Percentiles rank a stretch among this genome's conserved stretches.
phyloP scores from a whole-genome alignment of 73 alveolate species.

The Tetrahymena malaccensis region DNA sequence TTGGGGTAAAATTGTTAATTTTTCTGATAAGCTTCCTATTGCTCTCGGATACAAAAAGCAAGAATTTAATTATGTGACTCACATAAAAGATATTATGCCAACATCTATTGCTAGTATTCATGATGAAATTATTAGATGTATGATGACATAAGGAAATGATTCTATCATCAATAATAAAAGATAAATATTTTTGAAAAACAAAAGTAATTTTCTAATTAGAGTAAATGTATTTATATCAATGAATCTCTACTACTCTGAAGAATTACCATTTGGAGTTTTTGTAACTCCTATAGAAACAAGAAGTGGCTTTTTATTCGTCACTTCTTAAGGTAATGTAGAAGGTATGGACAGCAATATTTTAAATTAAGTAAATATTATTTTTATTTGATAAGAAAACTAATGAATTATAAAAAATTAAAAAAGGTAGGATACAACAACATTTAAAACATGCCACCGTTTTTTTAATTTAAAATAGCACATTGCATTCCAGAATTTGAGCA shows the following conservation, averaged over 20 bases:
- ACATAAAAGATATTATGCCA: background rate
- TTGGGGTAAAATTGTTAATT: background rate
- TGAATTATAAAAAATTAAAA: background rate
- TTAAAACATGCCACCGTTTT: background rate
- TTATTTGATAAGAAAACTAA: too few species aligned
- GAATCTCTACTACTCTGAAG: background rate
- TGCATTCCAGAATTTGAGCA: background rate
- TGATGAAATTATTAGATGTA: background rate
- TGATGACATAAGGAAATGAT: background rate
- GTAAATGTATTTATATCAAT: background rate
- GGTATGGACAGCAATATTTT: background rate
- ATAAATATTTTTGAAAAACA: background rate
- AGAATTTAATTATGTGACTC: background rate
- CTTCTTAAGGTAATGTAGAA: background rate
- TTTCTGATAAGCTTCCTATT: background rate
- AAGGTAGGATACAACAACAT: background rate
- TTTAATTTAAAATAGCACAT: background rate
- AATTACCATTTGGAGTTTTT: background rate
- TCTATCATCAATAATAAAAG: background rate
- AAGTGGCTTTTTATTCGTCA: background rate
- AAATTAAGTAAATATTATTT: background rate
- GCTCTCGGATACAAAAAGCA: background rate
- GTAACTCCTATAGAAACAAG: background rate
- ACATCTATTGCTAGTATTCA: background rate
- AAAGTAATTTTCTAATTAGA: background rate